Base-by-base conservation (phyloP, 78 protist genomes). In the Diacronema lutheri region DNA sequence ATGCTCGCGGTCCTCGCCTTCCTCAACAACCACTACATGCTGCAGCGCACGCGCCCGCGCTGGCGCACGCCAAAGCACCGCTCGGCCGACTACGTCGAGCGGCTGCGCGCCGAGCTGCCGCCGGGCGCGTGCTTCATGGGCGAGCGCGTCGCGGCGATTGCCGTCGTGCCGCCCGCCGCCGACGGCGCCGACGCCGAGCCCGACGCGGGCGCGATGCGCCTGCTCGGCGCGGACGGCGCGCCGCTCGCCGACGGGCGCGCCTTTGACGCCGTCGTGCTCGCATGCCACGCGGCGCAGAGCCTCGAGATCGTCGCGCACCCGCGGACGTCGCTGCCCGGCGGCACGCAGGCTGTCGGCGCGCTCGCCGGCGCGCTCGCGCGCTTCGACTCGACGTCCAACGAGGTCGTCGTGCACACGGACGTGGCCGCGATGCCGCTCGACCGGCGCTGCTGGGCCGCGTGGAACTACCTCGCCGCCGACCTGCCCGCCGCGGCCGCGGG, bases 351-450 rank as follows among this genome's bases (percentile, higher is more conserved):
- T n/a, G n/a, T n/a, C n/a, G n/a, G n/a, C n/a, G n/a, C 31, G 0
- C 41, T 56, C 66, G 35, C 10, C 16, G 57, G 9, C 7, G 56
- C 58, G 31, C 71, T 79, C 68, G 68, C 29, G 29, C 31, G 14
- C 29, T 6, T 65, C 29, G 16, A 23, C 23, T 65, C 6, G 23
- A 13, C 14, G 26, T 0, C 0, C 26, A 65, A 65, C 41, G 41
- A n/a, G 29, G 41, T 65, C 29, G 55, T 41, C 69, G 26, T 83
- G 69, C 86, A 83, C 79, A 29, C 76, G 14, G 86, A 83, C 86
- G 57, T 9, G 37, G 13, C 60, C 31, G 65, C 68, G 55, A 83
- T 83, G 86, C 86, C 86, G 55, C 25, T 31, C 16, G 66, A 61
- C 37, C 40, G 80, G 20, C 6, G 29, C 23, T 4, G 21, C 35